Evolutionary conservation across 2,329 filamentous ascomycete species (phyloP).

Genomic region (Hypoxylon sp.): DNA sequence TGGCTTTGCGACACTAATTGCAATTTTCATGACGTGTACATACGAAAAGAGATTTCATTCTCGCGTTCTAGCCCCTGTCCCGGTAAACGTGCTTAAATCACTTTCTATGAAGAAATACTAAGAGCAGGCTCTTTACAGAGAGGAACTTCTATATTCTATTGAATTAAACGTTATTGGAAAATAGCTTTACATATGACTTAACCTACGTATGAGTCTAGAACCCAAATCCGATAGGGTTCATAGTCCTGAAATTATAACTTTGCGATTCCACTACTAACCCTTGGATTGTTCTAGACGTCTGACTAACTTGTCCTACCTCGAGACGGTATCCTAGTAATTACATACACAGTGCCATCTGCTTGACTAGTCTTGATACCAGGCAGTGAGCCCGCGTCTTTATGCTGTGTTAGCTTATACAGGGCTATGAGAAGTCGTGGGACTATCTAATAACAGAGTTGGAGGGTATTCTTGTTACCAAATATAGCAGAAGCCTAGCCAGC

Average conservation of each 20-base stretch:
- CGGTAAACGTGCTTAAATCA: too few relatives aligned
- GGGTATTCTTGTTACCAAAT: not conserved
- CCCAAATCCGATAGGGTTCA: not conserved
- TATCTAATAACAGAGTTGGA: not conserved
- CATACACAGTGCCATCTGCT: conserved; percentile 15
- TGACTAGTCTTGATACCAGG: not conserved
- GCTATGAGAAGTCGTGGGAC: too few relatives aligned
- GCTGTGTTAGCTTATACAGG: too few relatives aligned
- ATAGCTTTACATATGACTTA: not conserved
- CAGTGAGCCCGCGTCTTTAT: not conserved
- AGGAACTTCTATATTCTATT: too few relatives aligned
- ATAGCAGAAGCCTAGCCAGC: not conserved
- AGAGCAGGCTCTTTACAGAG: too few relatives aligned
- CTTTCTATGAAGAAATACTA: too few relatives aligned
- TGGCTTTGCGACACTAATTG: too few relatives aligned
- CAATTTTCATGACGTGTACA: too few relatives aligned
- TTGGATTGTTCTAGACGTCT: not conserved
- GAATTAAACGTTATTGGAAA: too few relatives aligned
- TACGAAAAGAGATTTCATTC: too few relatives aligned
- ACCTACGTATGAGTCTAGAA: not conserved
- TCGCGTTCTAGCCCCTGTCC: too few relatives aligned
- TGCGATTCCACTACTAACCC: not conserved
- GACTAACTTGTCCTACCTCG: conserved; percentile 5
- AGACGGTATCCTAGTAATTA: conserved; percentile 21
- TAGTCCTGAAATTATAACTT: not conserved